These are phyloP conservation scores for Starmerella asiatica DNA, from an alignment of 805 yeast genomes.

Conservation along the genomic window DNA sequence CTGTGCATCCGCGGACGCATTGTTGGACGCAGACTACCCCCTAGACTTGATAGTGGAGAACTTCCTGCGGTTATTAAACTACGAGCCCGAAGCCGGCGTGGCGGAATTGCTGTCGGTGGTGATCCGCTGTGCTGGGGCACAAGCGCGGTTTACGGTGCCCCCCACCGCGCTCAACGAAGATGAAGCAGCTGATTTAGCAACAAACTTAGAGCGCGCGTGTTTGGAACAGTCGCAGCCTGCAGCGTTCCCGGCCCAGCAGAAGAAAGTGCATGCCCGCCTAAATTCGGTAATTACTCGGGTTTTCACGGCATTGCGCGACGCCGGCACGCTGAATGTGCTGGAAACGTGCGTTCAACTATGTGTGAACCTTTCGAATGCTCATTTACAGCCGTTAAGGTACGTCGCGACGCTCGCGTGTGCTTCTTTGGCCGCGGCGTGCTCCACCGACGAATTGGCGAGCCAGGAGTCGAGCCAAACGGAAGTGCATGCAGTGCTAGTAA, in stretches of 20 bases:
- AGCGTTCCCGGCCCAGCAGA: constrained; percentile 10
- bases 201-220: constrained; percentile 8
- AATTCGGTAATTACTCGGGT: constrained; percentile 1
- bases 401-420: constrained; percentile 6
- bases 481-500: too few relatives aligned
- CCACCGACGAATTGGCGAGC: background rate
- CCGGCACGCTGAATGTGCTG: constrained; percentile 7
- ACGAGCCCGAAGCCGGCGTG: constrained; percentile 16
- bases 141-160: constrained; percentile 4
- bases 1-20: constrained; percentile 15
- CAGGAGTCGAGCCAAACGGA: too few relatives aligned
- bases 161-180: background rate
- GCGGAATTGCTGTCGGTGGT: constrained; percentile 14
- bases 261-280: constrained; percentile 6
- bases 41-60: constrained; percentile 17
- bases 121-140: constrained; percentile 14
- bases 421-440: background rate
- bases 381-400: constrained; percentile 16
- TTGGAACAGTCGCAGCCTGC: constrained; percentile 8
- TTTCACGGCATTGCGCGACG: constrained; percentile 3
- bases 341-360: constrained; percentile 1
- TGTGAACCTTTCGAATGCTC: constrained; percentile 4
- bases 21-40: constrained; percentile 14
- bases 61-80: constrained; percentile 17
- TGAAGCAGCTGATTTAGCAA: background rate